A percentile compares a stretch with the other conserved stretches of the same genome.
These are phyloP conservation scores for Echria macrotheca DNA, from an alignment of 495 filamentous ascomycete genomes.

Conservation along the genomic window DNA sequence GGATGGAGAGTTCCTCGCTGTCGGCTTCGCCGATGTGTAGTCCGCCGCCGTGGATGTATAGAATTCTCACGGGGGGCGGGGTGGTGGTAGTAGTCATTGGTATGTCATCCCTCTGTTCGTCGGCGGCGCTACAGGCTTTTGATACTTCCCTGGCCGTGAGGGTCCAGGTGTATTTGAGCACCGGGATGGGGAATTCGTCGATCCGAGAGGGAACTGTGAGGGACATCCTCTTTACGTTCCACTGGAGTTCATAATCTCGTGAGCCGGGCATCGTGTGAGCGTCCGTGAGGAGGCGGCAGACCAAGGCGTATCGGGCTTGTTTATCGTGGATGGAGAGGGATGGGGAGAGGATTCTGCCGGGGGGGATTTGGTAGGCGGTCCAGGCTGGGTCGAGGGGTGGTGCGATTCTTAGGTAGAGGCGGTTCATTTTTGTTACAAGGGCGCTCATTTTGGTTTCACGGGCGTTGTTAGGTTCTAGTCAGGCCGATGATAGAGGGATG, in stretches of 20 bases:
- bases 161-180: background rate
- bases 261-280: constrained; percentile 6
- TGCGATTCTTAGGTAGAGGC: constrained; percentile 8
- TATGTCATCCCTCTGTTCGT: no score
- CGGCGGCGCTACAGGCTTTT: no score
- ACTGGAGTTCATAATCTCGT: constrained; percentile 9
- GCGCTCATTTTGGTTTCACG: no score
- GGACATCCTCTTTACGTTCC: background rate
- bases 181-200: background rate
- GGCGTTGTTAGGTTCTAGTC: no score
- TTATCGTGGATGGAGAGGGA: constrained; percentile 1
- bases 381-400: constrained; percentile 14
- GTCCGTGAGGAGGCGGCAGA: constrained; percentile 8
- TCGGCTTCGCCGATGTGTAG: constrained; percentile 26
- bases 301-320: constrained; percentile 11
- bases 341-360: background rate
- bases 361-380: constrained; percentile 7
- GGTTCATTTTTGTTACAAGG: constrained; percentile 2
- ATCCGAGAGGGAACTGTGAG: constrained; percentile 9
- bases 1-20: constrained; percentile 30
- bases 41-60: constrained; percentile 33
- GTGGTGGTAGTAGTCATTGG: no score
- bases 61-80: constrained; percentile 5
- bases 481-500: no score
- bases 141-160: background rate